phyloP scores from a whole-genome alignment of 2,329 filamentous ascomycete genomes.

The Nigrospora osmanthi region DNA sequence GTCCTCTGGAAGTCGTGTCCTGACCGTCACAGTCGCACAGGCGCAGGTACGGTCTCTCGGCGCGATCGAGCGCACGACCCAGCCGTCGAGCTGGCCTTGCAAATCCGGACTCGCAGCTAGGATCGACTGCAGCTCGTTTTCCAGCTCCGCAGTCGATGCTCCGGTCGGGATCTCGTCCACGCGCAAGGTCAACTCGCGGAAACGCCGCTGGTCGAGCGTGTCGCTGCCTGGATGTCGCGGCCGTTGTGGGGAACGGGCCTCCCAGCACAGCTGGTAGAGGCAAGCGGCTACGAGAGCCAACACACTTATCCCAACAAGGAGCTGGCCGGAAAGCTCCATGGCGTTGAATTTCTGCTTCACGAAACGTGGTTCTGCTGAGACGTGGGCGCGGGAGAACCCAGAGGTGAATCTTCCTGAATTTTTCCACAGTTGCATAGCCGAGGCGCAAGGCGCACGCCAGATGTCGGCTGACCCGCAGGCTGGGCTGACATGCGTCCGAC shows the following conservation, averaged over 20 bases:
- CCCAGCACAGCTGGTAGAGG: neutral
- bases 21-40: conserved; percentile 6
- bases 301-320: neutral
- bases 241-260: neutral
- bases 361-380: neutral
- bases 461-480: neutral
- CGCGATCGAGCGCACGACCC: neutral
- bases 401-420: neutral
- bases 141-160: neutral
- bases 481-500: too few relatives aligned
- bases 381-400: neutral
- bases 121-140: conserved; percentile 2
- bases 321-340: neutral
- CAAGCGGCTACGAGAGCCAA: neutral
- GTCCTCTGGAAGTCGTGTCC: conserved; percentile 1
- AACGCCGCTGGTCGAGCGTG: neutral
- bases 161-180: conserved; percentile 1
- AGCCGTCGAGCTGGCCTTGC: neutral
- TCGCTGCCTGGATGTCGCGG: neutral
- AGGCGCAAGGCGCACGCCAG: neutral
- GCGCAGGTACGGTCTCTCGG: neutral
- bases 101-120: neutral
- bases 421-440: neutral
- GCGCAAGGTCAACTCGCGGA: conserved; percentile 1
- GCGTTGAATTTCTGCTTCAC: neutral